Base-by-base conservation (phyloP, 2,329 filamentous ascomycete species). In the Chaetomium globosum region DNA sequence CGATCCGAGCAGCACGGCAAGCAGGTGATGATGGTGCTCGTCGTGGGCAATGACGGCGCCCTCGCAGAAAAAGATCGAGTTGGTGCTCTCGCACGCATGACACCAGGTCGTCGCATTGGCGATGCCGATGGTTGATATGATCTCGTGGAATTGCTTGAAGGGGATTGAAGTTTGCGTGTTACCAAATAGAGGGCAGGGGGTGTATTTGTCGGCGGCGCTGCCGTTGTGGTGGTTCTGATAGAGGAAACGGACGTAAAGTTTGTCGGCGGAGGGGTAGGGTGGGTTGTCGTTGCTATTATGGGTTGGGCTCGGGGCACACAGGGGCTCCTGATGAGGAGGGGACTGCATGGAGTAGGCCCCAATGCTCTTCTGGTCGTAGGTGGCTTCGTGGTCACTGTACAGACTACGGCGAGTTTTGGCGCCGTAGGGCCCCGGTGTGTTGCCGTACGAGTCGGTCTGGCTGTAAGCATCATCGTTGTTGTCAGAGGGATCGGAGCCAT, bases 181-280 rank as follows among this genome's bases (percentile, higher is more conserved):
- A 3, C 75, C 74, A 48, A 83, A 83, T 3, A 84, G 74, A 4
- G 78, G 69, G 53, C 80, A 78, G 39, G 74, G 72, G 65, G 21
- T 79, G 16, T 43, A 43, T 43, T 43, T 5, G 39, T 43, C 19
- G 16, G 39, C 39, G 21, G 43, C 9, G 33, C 23, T 48, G 51
- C 8, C 3, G 36, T 19, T 30, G 28, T 30, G 6, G 2, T 4
- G 8, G 39, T 16, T 76, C 36, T 82, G 81, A 75, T 86, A 87
- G 3, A 83, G 73, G 72, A 88, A 85, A n/a, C 85, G 81, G 4
- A 88, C 80, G 64, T 75, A 79, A 19, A 87, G 75, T 23, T 82
- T 77, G 10, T 77, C 71, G 0, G 69, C 63, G 2, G 68, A 55
- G 0, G 80, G 79, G 60, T 74, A 76, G 0, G 53, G 30, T 2